Evolutionary conservation across 257 asterid species (phyloP).

Genomic region (Plectranthus barbatus): DNA sequence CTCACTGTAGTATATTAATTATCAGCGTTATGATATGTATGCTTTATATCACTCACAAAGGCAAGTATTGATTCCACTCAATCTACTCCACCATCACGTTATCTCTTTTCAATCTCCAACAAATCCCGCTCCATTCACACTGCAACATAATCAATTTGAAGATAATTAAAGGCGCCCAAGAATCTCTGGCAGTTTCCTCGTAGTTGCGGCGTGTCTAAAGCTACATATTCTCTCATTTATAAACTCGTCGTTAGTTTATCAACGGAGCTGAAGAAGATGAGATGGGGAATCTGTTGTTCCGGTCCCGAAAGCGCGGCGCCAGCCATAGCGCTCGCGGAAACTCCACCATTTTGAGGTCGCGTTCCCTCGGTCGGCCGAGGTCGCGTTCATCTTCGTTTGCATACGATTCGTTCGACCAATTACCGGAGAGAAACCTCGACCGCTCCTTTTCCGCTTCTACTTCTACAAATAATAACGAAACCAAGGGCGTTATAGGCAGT

Average conservation of each 20-base stretch:
- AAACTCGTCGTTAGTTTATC: neutral
- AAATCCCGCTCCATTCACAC: neutral
- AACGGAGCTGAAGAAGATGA: slow-evolving; percentile 22
- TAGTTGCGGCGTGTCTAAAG: slow-evolving; percentile 12
- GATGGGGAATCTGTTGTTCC: slow-evolving; percentile 31
- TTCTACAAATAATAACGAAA: neutral
- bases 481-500: neutral
- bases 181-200: slow-evolving; percentile 26
- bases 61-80: slow-evolving; percentile 16
- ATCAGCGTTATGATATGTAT: neutral
- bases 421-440: slow-evolving; percentile 12
- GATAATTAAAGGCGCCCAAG: neutral
- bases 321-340: neutral
- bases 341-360: neutral
- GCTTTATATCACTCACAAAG: neutral
- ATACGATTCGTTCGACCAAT: slow-evolving; percentile 10
- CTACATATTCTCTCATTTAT: neutral
- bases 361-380: neutral
- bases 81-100: neutral
- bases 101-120: neutral
- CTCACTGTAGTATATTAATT: no score
- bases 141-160: neutral
- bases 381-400: slow-evolving; percentile 8
- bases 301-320: slow-evolving; percentile 15
- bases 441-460: neutral